phyloP scores from a whole-genome alignment of 2,329 filamentous ascomycete species.

The Torrubiella hemipterigena region DNA sequence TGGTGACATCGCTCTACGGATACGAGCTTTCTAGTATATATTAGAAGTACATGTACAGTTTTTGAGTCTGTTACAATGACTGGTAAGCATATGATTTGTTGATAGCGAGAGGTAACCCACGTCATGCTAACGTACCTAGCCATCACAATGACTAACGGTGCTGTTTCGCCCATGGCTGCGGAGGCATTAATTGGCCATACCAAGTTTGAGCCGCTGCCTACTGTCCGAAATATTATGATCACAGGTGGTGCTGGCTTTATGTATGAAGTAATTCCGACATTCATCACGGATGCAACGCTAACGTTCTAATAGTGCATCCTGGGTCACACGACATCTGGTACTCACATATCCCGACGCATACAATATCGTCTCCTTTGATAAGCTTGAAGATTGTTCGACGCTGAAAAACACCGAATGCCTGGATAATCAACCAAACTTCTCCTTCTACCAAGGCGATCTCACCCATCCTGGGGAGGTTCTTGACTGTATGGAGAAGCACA shows the following conservation, averaged over 20 bases:
- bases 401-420: conserved; percentile 67
- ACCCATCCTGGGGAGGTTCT: conserved; percentile 59
- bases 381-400: conserved; percentile 72
- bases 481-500: conserved; percentile 56
- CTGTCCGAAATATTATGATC: conserved; percentile 71
- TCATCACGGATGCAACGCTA: not conserved
- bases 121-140: not conserved
- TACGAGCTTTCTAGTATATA: too few species aligned
- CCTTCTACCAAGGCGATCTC: conserved; percentile 69
- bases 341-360: conserved; percentile 63
- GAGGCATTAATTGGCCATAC: too few species aligned
- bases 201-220: conserved; percentile 54
- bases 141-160: conserved; percentile 41
- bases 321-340: conserved; percentile 69
- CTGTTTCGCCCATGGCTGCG: too few species aligned
- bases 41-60: too few species aligned
- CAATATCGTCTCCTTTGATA: conserved; percentile 74
- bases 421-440: conserved; percentile 58
- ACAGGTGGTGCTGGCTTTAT: conserved; percentile 81
- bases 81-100: too few species aligned
- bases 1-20: too few species aligned
- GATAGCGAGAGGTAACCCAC: not conserved
- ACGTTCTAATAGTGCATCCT: conserved; percentile 51
- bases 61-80: too few species aligned
- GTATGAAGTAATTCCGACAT: conserved; percentile 32